Conservation (phyloP, 768 basidiomycete species). For the Boletus tylopilopsis region DNA sequence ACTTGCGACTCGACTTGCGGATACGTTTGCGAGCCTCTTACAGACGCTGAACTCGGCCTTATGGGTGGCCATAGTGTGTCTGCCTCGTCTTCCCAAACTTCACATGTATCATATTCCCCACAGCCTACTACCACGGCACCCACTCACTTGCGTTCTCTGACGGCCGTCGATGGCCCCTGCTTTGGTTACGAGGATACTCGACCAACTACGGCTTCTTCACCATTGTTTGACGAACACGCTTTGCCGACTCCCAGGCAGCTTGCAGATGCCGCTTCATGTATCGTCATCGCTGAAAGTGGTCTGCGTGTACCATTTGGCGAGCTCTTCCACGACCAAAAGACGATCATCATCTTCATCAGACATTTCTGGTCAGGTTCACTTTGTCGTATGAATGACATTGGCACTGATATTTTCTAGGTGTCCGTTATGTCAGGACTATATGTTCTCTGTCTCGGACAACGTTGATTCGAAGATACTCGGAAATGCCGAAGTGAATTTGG, state of each 20-base stretch:
- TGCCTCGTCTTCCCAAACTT: constrained; percentile 14
- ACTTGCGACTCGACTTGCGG: constrained; percentile 18
- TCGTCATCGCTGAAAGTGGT: constrained; percentile 67
- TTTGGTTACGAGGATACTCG: constrained; percentile 9
- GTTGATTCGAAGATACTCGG: constrained; percentile 46
- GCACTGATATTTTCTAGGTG: constrained; percentile 43
- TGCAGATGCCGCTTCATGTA: constrained; percentile 54
- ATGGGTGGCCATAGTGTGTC: constrained; percentile 3
- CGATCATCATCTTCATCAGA: constrained; percentile 80
- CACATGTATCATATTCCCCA: constrained; percentile 9
- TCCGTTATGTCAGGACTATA: constrained; percentile 84
- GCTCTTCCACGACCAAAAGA: constrained; percentile 53
- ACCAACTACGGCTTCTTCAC: constrained; percentile 10
- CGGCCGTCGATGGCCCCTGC: constrained; percentile 15
- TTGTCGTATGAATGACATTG: constrained; percentile 1
- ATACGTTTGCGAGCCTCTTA: constrained; percentile 28
- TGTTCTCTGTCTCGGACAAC: constrained; percentile 57
- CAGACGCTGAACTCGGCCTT: constrained; percentile 27
- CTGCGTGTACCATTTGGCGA: constrained; percentile 63
- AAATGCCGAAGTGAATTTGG: constrained; percentile 50
- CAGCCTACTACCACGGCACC: constrained; percentile 3
- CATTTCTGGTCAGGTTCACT: constrained; percentile 63
- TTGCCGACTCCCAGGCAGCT: constrained; percentile 56
- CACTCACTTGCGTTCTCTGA: constrained; percentile 24
- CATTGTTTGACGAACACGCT: constrained; percentile 40